A percentile compares a stretch with the other conserved stretches of the same genome.
These are phyloP conservation scores for Microthlaspi erraticum DNA, from an alignment of 345 rosid species.

Conservation along the genomic window DNA sequence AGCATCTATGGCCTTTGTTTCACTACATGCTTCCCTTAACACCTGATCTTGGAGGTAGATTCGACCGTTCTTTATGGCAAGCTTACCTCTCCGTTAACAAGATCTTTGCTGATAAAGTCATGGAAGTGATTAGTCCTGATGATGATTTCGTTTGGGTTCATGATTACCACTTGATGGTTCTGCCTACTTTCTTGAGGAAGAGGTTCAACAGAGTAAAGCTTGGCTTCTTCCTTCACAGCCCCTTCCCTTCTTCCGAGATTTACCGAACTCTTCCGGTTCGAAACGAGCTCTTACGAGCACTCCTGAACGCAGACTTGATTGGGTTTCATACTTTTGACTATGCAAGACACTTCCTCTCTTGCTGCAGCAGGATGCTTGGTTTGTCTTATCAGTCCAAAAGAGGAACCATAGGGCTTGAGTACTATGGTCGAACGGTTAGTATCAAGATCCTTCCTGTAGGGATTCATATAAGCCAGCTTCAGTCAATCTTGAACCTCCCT, in stretches of 20 bases:
- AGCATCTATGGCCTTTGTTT: constrained; percentile 91
- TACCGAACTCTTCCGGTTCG: constrained; percentile 89
- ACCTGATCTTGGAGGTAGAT: constrained; percentile 89
- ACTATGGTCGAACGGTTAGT: constrained; percentile 85
- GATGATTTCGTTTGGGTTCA: constrained; percentile 97
- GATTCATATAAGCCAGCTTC: constrained; percentile 87
- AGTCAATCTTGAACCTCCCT: constrained; percentile 68
- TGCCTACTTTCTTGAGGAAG: constrained; percentile 91
- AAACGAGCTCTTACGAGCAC: constrained; percentile 81
- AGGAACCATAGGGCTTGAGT: constrained; percentile 89
- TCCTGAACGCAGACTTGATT: constrained; percentile 80
- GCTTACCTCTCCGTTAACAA: constrained; percentile 92
- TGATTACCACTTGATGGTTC: constrained; percentile 93
- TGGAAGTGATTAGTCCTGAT: constrained; percentile 93
- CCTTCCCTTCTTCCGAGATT: constrained; percentile 94
- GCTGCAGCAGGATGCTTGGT: constrained; percentile 97
- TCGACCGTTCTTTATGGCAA: constrained; percentile 89
- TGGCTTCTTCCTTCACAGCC: constrained; percentile 93
- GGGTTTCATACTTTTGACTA: constrained; percentile 97
- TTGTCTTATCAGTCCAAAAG: constrained; percentile 87
- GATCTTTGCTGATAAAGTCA: constrained; percentile 92
- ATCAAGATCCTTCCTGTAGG: constrained; percentile 96
- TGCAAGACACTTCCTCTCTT: constrained; percentile 92
- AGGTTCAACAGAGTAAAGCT: constrained; percentile 88
- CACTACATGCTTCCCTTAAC: constrained; percentile 96